Base-by-base conservation (phyloP, 2,329 filamentous ascomycete species). In the Neofusicoccum cordaticola region DNA sequence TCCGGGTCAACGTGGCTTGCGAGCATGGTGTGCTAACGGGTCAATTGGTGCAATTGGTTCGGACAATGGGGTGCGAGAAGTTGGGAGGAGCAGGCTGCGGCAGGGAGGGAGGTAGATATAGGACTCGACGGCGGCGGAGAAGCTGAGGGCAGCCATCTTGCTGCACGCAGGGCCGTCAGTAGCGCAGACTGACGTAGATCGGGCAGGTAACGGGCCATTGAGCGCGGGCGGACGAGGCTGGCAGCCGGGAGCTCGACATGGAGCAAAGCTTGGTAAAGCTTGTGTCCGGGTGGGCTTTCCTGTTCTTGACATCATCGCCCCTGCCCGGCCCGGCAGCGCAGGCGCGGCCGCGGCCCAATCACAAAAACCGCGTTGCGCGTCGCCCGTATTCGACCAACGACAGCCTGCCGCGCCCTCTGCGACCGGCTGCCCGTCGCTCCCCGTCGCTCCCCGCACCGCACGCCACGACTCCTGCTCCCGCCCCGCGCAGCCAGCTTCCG, bases 1-100 rank as follows among this genome's bases (percentile, higher is more conserved):
- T 79, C 76, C 1, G 85, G 81, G 68, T 87, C 80, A 65, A 85
- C 76, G 81, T 85, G 66, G n/a, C 42, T 61, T 35, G 63, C 53
- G 11, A 65, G 62, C 60, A 63, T 63, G 15, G 22, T 56, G 61
- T 27, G 39, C 19, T n/a, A 27, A 22, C 12, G 5, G 13, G 7
- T 47, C 31, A 48, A 63, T n/a, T 48, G 62, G 19, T 13, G 0
- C 27, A 42, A 35, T 44, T 45, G 37, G 8, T 34, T 19, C 31
- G 22, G 5, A 31, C 31, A 17, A 39, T 9, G 35, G 12, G n/a
- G 41, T 8, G 8, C 15, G 45, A 15, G 11, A 31, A 61, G 57
- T 15, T 34, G 15, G 7, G 39, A 37, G 31, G 41, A 37, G 60
- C 8, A n/a, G 22, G 27, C 12, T 37, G 12, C 9, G 9, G 27